Conservation (phyloP, 139 green algal species). For the Monoraphidium neglectum region DNA sequence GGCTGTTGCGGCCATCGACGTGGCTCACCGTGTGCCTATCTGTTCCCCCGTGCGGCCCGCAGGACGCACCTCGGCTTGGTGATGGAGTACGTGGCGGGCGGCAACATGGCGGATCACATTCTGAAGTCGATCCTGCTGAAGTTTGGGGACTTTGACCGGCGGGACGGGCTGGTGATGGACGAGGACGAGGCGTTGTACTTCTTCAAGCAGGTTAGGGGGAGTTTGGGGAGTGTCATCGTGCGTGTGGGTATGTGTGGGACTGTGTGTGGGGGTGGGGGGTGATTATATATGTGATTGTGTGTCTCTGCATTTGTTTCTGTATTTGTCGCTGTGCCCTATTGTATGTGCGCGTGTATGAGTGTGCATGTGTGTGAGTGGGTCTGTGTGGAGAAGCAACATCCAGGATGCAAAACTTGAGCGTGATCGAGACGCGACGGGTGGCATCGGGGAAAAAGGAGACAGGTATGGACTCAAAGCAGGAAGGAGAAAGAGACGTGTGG, state of each 20-base stretch:
- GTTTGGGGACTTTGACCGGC: slow-evolving; percentile 43
- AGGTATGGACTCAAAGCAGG: too few relatives aligned
- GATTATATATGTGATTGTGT: not conserved
- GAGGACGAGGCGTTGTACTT: slow-evolving; percentile 86
- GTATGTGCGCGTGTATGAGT: not conserved
- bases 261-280: not conserved
- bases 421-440: too few relatives aligned
- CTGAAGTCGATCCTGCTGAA: slow-evolving; percentile 37
- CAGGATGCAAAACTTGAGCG: too few relatives aligned
- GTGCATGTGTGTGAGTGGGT: slow-evolving; percentile 6
- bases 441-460: too few relatives aligned
- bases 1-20: too few relatives aligned
- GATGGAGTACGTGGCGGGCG: slow-evolving; percentile 81
- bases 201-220: slow-evolving; percentile 69
- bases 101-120: slow-evolving; percentile 80
- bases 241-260: too few relatives aligned
- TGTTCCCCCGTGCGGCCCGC: not conserved
- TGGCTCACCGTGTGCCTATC: too few relatives aligned
- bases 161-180: slow-evolving; percentile 55
- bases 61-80: slow-evolving; percentile 71
- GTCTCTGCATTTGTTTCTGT: not conserved
- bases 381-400: too few relatives aligned
- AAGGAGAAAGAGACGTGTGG: too few relatives aligned
- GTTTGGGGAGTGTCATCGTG: slow-evolving; percentile 12
- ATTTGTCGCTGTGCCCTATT: not conserved